These are phyloP conservation scores for Metschnikowia rubicola DNA, from an alignment of 805 yeast species.

Conservation along the genomic window DNA sequence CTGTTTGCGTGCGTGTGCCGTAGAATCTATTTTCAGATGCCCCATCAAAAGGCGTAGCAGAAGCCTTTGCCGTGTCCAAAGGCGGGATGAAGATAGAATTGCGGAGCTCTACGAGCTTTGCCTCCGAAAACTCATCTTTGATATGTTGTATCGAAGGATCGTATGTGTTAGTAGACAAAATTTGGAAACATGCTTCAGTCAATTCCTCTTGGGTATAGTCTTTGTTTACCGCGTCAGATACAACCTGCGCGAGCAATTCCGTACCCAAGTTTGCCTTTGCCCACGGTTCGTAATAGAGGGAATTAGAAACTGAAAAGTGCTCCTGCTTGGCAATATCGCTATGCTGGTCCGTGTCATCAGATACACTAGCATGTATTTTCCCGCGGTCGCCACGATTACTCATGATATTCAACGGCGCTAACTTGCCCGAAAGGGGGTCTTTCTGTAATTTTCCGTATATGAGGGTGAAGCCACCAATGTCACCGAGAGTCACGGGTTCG, in stretches of 20 bases:
- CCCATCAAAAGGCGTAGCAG: constrained; percentile 3
- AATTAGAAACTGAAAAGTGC: constrained; percentile 65
- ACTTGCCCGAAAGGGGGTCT: constrained; percentile 19
- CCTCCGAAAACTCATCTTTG: constrained; percentile 14
- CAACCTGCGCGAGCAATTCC: constrained; percentile 20
- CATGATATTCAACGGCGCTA: constrained; percentile 41
- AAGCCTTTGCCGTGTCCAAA: constrained; percentile 26
- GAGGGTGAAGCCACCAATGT: constrained; percentile 62
- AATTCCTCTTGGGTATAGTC: constrained; percentile 37
- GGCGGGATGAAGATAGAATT: constrained; percentile 75
- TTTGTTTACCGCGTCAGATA: constrained; percentile 17
- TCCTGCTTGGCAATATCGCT: constrained; percentile 22
- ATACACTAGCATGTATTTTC: constrained; percentile 22
- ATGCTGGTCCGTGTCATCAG: constrained; percentile 10
- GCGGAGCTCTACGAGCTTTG: constrained; percentile 41
- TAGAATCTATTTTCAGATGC: constrained; percentile 41
- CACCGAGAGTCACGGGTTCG: constrained; percentile 15
- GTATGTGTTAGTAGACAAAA: constrained; percentile 48
- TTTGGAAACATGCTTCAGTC: constrained; percentile 47
- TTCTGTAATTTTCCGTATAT: constrained; percentile 49
- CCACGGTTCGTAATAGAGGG: constrained; percentile 71
- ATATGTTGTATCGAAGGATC: constrained; percentile 24
- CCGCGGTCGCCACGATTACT: constrained; percentile 49
- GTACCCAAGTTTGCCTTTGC: constrained; percentile 59
- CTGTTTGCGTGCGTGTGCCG: constrained; percentile 87